Evolutionary conservation across 768 basidiomycete species (phyloP).

Genomic region (Russula sp.): DNA sequence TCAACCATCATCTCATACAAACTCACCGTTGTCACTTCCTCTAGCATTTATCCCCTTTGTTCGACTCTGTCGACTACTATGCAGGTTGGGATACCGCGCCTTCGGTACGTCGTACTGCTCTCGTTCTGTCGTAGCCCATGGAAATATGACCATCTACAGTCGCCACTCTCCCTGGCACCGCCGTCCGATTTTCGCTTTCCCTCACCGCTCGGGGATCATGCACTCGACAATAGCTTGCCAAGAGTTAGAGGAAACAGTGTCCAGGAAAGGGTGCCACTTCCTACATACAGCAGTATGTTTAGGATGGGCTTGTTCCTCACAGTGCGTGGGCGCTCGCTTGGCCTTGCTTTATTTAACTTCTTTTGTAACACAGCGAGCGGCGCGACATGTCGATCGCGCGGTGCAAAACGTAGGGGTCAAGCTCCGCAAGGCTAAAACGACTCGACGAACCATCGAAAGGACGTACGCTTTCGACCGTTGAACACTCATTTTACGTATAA

Average conservation of each 20-base stretch:
- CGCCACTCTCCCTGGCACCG: conserved; percentile 3
- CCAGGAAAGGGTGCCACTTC: not conserved
- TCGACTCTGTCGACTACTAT: not conserved
- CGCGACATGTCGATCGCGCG: conserved; percentile 14
- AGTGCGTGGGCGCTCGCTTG: not conserved
- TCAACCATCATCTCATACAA: not conserved
- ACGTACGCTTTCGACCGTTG: not conserved
- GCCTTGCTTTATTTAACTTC: not conserved
- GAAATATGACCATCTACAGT: not conserved
- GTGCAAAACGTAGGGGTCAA: conserved; percentile 6
- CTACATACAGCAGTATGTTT: conserved; percentile 16
- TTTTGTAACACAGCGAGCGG: conserved; percentile 2
- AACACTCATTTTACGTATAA: not conserved
- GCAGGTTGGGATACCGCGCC: conserved; percentile 9
- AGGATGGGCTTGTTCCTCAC: conserved; percentile 20
- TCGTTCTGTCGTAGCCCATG: not conserved
- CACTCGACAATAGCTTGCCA: not conserved
- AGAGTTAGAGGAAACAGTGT: not conserved
- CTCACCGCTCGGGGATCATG: not conserved
- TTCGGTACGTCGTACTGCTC: conserved; percentile 2
- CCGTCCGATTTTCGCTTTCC: not conserved
- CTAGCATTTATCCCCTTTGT: not conserved
- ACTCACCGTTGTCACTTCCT: not conserved
- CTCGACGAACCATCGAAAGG: not conserved
- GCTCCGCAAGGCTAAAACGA: conserved; percentile 6